Evolutionary conservation across 306 rosid species (phyloP), one percentile per base, ranked within the genome.

Genomic region (Quillaja saponaria): DNA sequence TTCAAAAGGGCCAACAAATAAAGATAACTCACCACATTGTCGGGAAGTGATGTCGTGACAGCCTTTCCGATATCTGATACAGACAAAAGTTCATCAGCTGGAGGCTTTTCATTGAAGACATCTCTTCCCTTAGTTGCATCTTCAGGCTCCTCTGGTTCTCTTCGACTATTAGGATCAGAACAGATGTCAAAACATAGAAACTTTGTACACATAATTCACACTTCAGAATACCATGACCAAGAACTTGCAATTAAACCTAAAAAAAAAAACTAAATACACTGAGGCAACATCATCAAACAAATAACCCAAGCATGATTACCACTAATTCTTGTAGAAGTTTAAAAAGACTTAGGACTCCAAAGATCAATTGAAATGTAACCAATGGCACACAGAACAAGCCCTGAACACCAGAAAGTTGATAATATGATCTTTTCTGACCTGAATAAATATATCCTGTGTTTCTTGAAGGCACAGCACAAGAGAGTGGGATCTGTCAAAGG

Each of bases 121-220:
- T 92, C 99, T 72, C 99, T 89, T 72, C 99, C 99, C 71, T 92
- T 92, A 14, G 94, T 89, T 53, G 99, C 95, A 78, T 92, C 99
- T 81, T 92, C 99, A 37, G 99, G 96, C 83, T 92, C 99, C 87
- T 92, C 99, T 2, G 99, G 99, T 69, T 92, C 96, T 80, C 99
- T 86, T 69, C 85, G 94, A 85, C 99, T 92, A 49, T 58, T 10
- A 54, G 33, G 21, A 68, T 52, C 42, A 76, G 11, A 65, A 57
- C 40, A 61, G 41, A 58, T 13, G 28, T 73, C 73, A 55, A 59
- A 65, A 47, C 59, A 80, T 28, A 65, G 56, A 61, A 25, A 25
- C 4, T 1, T 1, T 25, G 31, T 25, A 25, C 31, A 25, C 31
- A 25, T 25, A 25, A 25, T 25, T 25, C 31, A 25, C 31, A 25